Evolutionary conservation across 768 basidiomycete species (phyloP), one percentile per base, ranked within the genome.

Genomic region (Amanita pseudoporphyria): DNA sequence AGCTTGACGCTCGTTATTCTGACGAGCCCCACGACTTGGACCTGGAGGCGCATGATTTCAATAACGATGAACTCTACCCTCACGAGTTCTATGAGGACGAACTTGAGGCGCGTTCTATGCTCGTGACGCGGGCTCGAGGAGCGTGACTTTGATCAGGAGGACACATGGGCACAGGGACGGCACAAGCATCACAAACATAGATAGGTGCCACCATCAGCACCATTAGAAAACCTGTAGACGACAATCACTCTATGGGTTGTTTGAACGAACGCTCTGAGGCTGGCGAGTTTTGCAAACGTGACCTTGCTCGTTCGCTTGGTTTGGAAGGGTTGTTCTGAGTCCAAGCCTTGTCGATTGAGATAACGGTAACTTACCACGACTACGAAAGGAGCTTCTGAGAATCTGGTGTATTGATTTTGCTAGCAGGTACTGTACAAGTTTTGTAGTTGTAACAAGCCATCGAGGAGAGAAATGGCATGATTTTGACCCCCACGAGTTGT

Each of bases 281-380:
- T 10, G 22, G 22, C n/a, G 13, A 6, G 2, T n/a, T 30, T 22
- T 36, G 28, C 10, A 40, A 19, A 21, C 30, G 24, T n/a, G 32
- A 18, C n/a, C 39, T 50, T 14, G 49, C 49, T 13, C 32, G 40
- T 12, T 43, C 49, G 0, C 49, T 50, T 14, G 49, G 49, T 24
- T 35, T 50, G 41, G 49, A 42, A 12, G 32, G 21, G n/a, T 18
- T 43, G n/a, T 50, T 31, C 32, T 47, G 21, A 47, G 46, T 24
- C 4, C 7, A 4, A 10, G n/a, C 16, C 16, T 38, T 47, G 18
- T 7, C 14, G 4, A 13, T 9, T 26, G 1, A 26, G 5, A 33
- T 33, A 26, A 9, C 9, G 9, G 9, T 45, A 14, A 19, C 44
- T 45, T 7, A 45, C 10, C 6, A 19, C 5, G 30, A 22, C 28